Conservation (phyloP, 257 asterid species). For the Solanum commersonii region DNA sequence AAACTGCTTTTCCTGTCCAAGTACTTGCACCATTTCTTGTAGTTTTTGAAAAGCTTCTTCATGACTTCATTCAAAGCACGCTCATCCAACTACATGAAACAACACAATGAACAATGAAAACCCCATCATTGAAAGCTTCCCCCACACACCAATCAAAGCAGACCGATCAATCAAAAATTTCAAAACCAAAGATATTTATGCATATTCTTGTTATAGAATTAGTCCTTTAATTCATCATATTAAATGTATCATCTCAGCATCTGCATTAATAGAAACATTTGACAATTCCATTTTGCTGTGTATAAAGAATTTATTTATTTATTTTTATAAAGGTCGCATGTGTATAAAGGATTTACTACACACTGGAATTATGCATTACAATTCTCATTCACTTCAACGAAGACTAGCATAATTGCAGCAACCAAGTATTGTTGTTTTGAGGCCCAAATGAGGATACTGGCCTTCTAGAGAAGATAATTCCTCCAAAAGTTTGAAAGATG, state of each 20-base stretch:
- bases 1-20: conserved; percentile 95
- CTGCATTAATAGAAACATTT: not conserved
- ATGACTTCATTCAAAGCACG: conserved; percentile 96
- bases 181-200: not conserved
- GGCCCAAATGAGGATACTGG: not conserved
- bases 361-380: not conserved
- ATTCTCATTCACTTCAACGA: not conserved
- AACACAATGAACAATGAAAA: not conserved
- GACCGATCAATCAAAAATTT: not conserved
- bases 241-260: not conserved
- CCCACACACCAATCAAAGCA: not conserved
- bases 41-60: conserved; percentile 96
- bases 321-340: not conserved
- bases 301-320: not conserved
- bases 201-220: not conserved
- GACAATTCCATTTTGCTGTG: not conserved
- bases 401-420: not conserved
- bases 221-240: not conserved
- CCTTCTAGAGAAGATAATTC: not conserved
- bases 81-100: conserved; percentile 69
- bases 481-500: not conserved
- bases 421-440: not conserved
- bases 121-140: not conserved
- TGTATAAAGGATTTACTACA: not conserved
- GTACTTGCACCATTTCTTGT: conserved; percentile 99